These are phyloP conservation scores for Wickerhamiella infanticola DNA, from an alignment of 1,139 yeast species.

Conservation along the genomic window DNA sequence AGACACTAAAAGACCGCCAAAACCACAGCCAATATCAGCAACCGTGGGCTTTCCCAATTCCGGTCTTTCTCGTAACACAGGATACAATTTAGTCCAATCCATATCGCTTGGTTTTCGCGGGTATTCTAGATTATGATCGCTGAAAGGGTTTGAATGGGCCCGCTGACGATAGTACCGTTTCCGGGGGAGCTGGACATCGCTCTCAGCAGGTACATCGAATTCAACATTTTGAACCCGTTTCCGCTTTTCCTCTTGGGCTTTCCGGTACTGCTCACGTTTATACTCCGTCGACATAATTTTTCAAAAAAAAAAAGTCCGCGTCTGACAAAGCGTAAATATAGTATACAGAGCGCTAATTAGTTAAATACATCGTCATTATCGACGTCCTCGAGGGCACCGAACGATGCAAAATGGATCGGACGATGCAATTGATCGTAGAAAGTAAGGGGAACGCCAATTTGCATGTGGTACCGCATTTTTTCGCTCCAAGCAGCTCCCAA, in stretches of 20 bases:
- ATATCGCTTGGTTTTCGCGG: conserved; percentile 66
- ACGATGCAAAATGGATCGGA: conserved; percentile 69
- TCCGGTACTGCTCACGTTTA: conserved; percentile 27
- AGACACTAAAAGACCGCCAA: conserved; percentile 79
- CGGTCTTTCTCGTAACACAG: conserved; percentile 23
- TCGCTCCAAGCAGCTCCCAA: conserved; percentile 73
- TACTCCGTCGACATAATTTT: conserved; percentile 7
- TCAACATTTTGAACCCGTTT: conserved; percentile 22
- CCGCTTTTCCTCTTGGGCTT: conserved; percentile 27
- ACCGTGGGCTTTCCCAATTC: conserved; percentile 45
- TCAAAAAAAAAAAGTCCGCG: background rate
- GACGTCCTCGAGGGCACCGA: conserved; percentile 48
- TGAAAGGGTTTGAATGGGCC: conserved; percentile 95
- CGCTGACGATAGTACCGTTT: conserved; percentile 89
- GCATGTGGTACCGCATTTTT: conserved; percentile 43
- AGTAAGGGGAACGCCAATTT: conserved; percentile 62
- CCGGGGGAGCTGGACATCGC: conserved; percentile 26
- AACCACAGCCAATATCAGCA: conserved; percentile 97
- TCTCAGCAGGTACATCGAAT: conserved; percentile 15
- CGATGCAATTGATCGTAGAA: conserved; percentile 81
- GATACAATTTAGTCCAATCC: conserved; percentile 77
- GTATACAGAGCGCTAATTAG: background rate
- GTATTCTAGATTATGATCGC: conserved; percentile 84
- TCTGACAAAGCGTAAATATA: background rate
- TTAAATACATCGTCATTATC: conserved; percentile 30